Evolutionary conservation across 2,329 filamentous ascomycete genomes (phyloP), one percentile per base, ranked within the genome.

Genomic region (Proliferodiscus dingleyae): DNA sequence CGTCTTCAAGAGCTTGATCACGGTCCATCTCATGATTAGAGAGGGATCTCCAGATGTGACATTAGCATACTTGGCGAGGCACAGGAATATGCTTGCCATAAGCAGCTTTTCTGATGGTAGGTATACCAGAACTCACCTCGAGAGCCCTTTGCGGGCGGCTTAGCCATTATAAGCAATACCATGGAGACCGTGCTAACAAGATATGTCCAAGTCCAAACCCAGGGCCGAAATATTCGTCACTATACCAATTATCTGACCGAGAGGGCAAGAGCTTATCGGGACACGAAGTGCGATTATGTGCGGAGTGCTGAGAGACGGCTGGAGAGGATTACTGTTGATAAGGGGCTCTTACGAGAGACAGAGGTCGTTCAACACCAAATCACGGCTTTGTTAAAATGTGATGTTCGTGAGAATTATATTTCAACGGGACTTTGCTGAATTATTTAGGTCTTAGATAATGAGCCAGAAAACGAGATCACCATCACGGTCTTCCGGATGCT

Each of bases 1-100:
- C 47, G 91, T 95, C 54, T 95, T 96, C 82, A 98, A 98, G 73
- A 85, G 89, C 59, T 74, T 98, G 56, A 95, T 97, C 60, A 93
- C 95, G 39, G 82, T 95, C 37, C 93, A 98, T 66, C 73, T 97
- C 51, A 97, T 98, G 93, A 93, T 98, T 64, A 81, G 93, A 57
- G 93, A 98, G 70, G 93, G 93, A 43, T 85, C 90, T 53, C 82
- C 85, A 26, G 89, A 97, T 64, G 86, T 89, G 39, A 95, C 93
- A 2, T 74, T 98, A 55, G 78, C 81, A 51, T 96, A 88, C 61
- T 78, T 98, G 26, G 78, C 90, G 34, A 84, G 86, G 56, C 85
- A 91, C 63, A 85, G 88, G 45, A 87, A 85, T 59, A 80, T 88
- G 64, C 75, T 98, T 53, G 87, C 88, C 16, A 88, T 95, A 58